Conservation (phyloP, 495 filamentous ascomycete species). For the Bryoglossum gracile region DNA sequence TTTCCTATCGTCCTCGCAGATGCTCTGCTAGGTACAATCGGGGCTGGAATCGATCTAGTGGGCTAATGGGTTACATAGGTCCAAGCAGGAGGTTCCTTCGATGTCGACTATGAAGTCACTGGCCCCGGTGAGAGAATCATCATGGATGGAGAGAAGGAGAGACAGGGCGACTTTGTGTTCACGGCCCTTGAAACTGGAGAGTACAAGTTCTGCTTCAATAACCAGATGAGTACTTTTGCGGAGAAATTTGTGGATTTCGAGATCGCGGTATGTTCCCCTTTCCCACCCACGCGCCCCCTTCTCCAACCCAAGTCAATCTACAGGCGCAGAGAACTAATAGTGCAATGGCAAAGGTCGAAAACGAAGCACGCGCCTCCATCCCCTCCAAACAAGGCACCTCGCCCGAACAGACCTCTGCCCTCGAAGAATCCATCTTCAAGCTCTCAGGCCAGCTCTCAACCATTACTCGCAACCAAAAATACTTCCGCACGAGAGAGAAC, state of each 20-base stretch:
- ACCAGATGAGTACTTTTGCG: conserved; percentile 94
- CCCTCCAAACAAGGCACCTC: conserved; percentile 86
- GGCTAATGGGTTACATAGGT: conserved; percentile 47
- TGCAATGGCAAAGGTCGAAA: conserved; percentile 64
- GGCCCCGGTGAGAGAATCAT: conserved; percentile 79
- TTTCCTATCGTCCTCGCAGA: not conserved
- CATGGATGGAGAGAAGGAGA: conserved; percentile 81
- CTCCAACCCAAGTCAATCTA: not conserved
- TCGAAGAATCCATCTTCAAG: conserved; percentile 96
- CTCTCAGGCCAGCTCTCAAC: conserved; percentile 91
- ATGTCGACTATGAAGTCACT: conserved; percentile 84
- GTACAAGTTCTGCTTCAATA: conserved; percentile 97
- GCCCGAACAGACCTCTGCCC: conserved; percentile 81
- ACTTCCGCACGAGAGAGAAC: conserved; percentile 98
- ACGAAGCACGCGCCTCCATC: conserved; percentile 66
- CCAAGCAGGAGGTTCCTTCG: conserved; percentile 92
- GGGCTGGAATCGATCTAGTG: not conserved
- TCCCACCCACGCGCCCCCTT: not conserved
- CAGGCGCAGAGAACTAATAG: conserved; percentile 11
- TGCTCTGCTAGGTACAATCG: too few species aligned
- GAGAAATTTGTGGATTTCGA: conserved; percentile 99
- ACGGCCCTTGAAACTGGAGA: conserved; percentile 90
- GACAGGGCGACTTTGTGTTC: conserved; percentile 97
- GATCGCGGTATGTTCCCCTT: conserved; percentile 64
- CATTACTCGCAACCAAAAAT: conserved; percentile 95